These are phyloP conservation scores for Entamoeba histolytica DNA, from an alignment of 208 protist species.

Conservation along the genomic window DNA sequence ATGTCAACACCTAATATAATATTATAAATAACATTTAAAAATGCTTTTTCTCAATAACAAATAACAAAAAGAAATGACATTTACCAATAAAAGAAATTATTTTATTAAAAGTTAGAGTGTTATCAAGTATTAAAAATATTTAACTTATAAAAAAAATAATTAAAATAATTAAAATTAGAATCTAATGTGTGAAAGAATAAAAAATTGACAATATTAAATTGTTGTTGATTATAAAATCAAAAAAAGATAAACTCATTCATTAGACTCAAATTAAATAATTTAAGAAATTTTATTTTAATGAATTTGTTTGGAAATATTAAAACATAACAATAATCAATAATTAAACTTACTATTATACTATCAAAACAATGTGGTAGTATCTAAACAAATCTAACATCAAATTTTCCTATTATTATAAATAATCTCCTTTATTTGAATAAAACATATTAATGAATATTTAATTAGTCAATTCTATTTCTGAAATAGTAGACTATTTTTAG, in stretches of 20 bases:
- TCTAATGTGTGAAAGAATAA: background rate
- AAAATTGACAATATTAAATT: background rate
- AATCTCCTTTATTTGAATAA: too few relatives aligned
- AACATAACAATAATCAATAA: background rate
- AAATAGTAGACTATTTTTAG: too few relatives aligned
- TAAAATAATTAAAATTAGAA: background rate
- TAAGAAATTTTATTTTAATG: background rate
- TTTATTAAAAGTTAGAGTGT: too few relatives aligned
- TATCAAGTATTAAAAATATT: background rate
- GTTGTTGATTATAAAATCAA: background rate
- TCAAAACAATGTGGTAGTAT: too few relatives aligned
- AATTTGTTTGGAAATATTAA: background rate
- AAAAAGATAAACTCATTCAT: background rate
- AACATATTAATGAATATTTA: too few relatives aligned
- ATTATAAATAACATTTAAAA: background rate
- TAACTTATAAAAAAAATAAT: background rate
- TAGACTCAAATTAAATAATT: background rate
- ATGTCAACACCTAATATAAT: background rate
- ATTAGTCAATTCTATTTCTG: too few relatives aligned
- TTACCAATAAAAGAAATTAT: too few relatives aligned
- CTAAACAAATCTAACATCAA: too few relatives aligned
- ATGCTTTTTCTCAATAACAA: background rate
- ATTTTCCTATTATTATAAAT: too few relatives aligned
- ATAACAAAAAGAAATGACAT: background rate
- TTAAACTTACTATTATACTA: too few relatives aligned